Percentiles rank a stretch among this genome's conserved stretches.
Conservation (phyloP, 2,329 filamentous ascomycete species). For the Penicillium sp. region DNA sequence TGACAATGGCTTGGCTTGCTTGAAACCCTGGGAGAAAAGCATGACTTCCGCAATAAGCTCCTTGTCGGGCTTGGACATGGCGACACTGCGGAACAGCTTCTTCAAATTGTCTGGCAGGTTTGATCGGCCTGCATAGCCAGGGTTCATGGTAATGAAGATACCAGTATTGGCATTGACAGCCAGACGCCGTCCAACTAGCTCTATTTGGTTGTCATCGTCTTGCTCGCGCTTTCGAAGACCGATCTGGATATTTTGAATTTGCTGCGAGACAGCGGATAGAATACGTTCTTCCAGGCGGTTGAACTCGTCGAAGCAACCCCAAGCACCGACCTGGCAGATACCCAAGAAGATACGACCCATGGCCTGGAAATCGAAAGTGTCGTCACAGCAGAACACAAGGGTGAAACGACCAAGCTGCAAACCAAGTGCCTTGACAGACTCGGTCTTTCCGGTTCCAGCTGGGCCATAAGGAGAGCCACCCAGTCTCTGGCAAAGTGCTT, state of each 20-base stretch:
- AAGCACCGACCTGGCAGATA: conserved; percentile 98
- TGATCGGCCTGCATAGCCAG: conserved; percentile 95
- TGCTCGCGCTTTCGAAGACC: conserved; percentile 83
- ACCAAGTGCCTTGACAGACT: conserved; percentile 97
- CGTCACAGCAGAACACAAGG: conserved; percentile 98
- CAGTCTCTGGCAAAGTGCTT: conserved; percentile 90
- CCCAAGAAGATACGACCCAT: conserved; percentile 99
- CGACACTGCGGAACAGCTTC: conserved; percentile 98
- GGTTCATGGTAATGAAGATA: conserved; percentile 99
- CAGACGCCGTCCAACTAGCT: conserved; percentile 88
- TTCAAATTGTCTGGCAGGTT: conserved; percentile 99
- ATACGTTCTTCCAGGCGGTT: conserved; percentile 98
- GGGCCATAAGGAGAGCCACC: conserved; percentile 97
- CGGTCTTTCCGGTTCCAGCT: conserved; percentile 97
- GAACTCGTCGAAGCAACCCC: conserved; percentile 99
- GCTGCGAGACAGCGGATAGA: conserved; percentile 95
- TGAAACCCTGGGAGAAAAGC: conserved; percentile 99
- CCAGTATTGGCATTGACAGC: conserved; percentile 91
- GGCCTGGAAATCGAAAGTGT: conserved; percentile 99
- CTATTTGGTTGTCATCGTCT: conserved; percentile 85
- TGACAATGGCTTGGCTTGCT: conserved; percentile 89
- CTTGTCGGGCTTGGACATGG: conserved; percentile 99
- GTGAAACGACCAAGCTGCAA: conserved; percentile 96
- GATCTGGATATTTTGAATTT: conserved; percentile 98
- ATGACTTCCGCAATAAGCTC: conserved; percentile 99